phyloP scores from a whole-genome alignment of 192 early-diverging fungal genomes.

The Entomortierella lignicola region DNA sequence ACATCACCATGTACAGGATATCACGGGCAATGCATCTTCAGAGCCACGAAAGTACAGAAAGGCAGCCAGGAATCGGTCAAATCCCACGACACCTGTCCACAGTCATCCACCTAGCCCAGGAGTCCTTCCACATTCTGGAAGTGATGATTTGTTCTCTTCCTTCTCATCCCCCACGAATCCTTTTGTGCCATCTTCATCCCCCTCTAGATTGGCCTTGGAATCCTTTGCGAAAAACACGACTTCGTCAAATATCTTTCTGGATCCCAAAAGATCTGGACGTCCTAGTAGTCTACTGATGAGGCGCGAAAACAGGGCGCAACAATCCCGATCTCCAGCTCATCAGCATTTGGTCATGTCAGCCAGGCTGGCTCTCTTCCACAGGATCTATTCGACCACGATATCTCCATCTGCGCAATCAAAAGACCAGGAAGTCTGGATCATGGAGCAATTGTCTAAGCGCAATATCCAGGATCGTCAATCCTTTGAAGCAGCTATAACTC shows the following conservation, averaged over 20 bases:
- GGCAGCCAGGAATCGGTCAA: conserved; percentile 34
- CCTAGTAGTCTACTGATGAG: conserved; percentile 35
- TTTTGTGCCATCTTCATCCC: neutral
- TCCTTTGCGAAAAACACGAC: conserved; percentile 12
- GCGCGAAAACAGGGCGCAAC: conserved; percentile 24
- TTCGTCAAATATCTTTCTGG: conserved; percentile 17
- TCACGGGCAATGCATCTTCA: neutral
- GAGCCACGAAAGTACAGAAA: conserved; percentile 44
- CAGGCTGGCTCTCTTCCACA: conserved; percentile 37
- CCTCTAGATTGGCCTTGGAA: conserved; percentile 7
- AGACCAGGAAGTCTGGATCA: conserved; percentile 41
- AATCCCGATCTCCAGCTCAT: neutral
- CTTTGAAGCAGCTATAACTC: conserved; percentile 21
- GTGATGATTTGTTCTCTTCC: conserved; percentile 16
- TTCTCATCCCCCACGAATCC: conserved; percentile 1
- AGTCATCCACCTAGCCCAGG: conserved; percentile 49
- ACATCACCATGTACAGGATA: neutral
- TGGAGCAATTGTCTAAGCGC: conserved; percentile 21
- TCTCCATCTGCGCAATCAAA: conserved; percentile 18
- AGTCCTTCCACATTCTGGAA: neutral
- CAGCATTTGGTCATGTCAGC: conserved; percentile 41
- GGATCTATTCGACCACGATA: conserved; percentile 32
- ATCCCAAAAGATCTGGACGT: neutral
- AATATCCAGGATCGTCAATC: conserved; percentile 20
- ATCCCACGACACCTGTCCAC: conserved; percentile 38